Evolutionary conservation across 2,329 filamentous ascomycete genomes (phyloP).

Genomic region (Fusarium ambrosium): DNA sequence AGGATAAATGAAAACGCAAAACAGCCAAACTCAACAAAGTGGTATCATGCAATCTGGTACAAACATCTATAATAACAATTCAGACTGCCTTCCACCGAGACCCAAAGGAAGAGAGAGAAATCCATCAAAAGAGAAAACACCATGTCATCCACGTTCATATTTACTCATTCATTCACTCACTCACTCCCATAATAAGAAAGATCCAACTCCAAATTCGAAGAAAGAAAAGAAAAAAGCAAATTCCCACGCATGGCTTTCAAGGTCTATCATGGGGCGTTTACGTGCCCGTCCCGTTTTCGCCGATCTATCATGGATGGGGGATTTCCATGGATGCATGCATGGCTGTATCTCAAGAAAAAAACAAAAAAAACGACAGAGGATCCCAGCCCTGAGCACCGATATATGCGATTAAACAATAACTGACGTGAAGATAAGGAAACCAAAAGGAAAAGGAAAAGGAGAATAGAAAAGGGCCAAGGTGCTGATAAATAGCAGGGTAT

Average conservation of each 20-base stretch:
- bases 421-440: slow-evolving; percentile 3
- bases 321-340: slow-evolving; percentile 22
- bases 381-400: slow-evolving; percentile 29
- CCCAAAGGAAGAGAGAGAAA: slow-evolving; percentile 1
- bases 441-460: slow-evolving; percentile 6
- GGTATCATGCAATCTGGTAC: slow-evolving; percentile 38
- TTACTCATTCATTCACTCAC: neutral
- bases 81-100: neutral
- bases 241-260: slow-evolving; percentile 17
- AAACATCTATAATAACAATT: slow-evolving; percentile 39
- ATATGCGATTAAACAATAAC: slow-evolving; percentile 21
- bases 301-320: slow-evolving; percentile 39
- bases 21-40: neutral
- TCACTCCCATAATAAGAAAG: neutral
- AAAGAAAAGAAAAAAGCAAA: slow-evolving; percentile 4
- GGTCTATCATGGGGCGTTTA: slow-evolving; percentile 40
- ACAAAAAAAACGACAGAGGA: slow-evolving; percentile 29
- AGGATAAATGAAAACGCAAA: neutral
- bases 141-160: neutral
- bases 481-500: slow-evolving; percentile 10
- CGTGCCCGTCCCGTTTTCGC: slow-evolving; percentile 35
- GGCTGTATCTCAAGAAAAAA: slow-evolving; percentile 13
- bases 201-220: slow-evolving; percentile 36
- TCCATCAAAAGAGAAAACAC: neutral
- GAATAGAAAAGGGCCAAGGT: slow-evolving; percentile 13